Conservation (phyloP, 345 rosid species). For the Acer campestre region DNA sequence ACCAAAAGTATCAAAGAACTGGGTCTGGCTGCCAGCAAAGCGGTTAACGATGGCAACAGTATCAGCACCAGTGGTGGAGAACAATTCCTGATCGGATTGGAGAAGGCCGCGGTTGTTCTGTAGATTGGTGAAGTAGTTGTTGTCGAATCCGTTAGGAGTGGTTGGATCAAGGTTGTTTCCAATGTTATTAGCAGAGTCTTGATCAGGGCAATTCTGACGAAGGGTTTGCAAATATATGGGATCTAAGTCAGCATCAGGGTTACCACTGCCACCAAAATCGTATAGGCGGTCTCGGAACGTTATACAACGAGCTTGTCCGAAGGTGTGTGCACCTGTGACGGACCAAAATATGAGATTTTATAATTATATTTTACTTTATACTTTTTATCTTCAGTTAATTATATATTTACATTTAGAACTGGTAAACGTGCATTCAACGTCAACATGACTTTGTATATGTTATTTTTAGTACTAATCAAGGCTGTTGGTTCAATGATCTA, state of each 20-base stretch:
- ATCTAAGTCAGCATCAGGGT: constrained; percentile 5
- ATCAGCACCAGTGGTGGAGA: constrained; percentile 31
- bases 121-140: constrained; percentile 36
- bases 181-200: neutral
- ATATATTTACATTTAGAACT: too few species aligned
- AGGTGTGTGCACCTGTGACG: constrained; percentile 15
- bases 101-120: constrained; percentile 37
- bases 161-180: constrained; percentile 10
- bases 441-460: neutral
- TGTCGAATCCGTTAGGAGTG: constrained; percentile 27
- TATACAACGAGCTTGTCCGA: constrained; percentile 19
- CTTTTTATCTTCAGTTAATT: too few species aligned
- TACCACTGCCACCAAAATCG: neutral
- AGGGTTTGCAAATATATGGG: constrained; percentile 11
- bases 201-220: constrained; percentile 12
- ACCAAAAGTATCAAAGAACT: constrained; percentile 39
- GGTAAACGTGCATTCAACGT: neutral
- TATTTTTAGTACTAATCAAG: too few species aligned
- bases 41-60: constrained; percentile 35
- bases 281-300: constrained; percentile 7
- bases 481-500: too few species aligned
- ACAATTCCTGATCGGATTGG: constrained; percentile 39
- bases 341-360: too few species aligned
- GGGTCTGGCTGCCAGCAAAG: constrained; percentile 35
- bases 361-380: too few species aligned